Evolutionary conservation across 441 rosid genomes (phyloP).

Genomic region (Mallotus japonicus): DNA sequence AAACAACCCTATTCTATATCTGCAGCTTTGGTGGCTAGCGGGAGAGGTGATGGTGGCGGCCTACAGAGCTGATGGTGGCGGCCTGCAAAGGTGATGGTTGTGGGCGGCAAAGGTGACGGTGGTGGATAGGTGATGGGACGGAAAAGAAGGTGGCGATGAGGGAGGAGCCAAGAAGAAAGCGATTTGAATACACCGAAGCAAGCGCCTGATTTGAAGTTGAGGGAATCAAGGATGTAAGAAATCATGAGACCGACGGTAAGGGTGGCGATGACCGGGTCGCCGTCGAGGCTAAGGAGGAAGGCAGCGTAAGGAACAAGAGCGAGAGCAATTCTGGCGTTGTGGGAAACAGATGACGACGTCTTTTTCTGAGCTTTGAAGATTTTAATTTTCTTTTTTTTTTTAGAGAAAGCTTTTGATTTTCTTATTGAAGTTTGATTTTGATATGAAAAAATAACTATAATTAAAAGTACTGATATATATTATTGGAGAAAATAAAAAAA

Average conservation of each 20-base stretch:
- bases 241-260: conserved; percentile 84
- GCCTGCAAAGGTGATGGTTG: too few relatives aligned
- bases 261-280: conserved; percentile 66
- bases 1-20: too few relatives aligned
- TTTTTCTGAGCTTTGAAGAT: too few relatives aligned
- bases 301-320: conserved; percentile 83
- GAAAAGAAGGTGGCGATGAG: conserved; percentile 61
- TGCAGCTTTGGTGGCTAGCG: too few relatives aligned
- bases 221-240: conserved; percentile 85
- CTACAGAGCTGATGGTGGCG: too few relatives aligned
- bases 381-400: too few relatives aligned
- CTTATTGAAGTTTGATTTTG: too few relatives aligned
- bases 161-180: conserved; percentile 79
- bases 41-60: too few relatives aligned
- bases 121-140: conserved; percentile 50
- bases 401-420: too few relatives aligned
- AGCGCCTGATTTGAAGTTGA: conserved; percentile 69
- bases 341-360: conserved; percentile 65
- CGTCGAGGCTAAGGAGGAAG: conserved; percentile 93
- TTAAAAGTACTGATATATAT: too few relatives aligned
- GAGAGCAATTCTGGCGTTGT: conserved; percentile 72
- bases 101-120: conserved; percentile 72
- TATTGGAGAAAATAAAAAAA: too few relatives aligned
- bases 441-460: too few relatives aligned
- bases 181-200: conserved; percentile 85